Percentiles rank a stretch among this genome's conserved stretches.
Conservation (phyloP, 108 stramenopile genomes). For the Pseudonitzschia delicatissima region DNA sequence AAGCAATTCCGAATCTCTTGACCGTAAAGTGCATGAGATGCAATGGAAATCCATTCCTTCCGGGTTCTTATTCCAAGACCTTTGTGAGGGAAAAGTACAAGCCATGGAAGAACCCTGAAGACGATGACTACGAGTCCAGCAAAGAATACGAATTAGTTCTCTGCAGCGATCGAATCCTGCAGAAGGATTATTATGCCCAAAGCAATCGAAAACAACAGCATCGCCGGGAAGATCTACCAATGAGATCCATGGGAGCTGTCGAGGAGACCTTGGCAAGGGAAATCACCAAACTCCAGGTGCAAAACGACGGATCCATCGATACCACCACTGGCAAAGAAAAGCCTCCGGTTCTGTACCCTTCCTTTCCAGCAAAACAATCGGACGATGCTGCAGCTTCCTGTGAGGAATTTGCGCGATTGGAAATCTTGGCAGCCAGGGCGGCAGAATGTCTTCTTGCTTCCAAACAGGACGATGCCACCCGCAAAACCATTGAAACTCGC, state of each 20-base stretch:
- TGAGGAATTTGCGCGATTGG: not conserved
- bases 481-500: not conserved
- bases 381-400: not conserved
- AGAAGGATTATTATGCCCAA: not conserved
- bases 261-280: not conserved
- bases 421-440: not conserved
- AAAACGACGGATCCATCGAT: not conserved
- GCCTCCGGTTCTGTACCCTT: not conserved
- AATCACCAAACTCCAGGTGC: not conserved
- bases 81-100: not conserved
- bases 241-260: not conserved
- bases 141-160: constrained; percentile 4
- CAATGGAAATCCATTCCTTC: not conserved
- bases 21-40: not conserved
- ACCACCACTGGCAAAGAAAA: not conserved
- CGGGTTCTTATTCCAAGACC: not conserved
- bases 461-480: not conserved
- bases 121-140: not conserved
- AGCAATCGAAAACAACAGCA: not conserved
- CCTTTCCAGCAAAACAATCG: not conserved
- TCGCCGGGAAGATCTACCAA: not conserved
- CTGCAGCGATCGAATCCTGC: not conserved
- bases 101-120: not conserved
- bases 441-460: not conserved
- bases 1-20: not conserved